phyloP scores from a whole-genome alignment of 805 yeast genomes.

The Yamadazyma phyllophila region DNA sequence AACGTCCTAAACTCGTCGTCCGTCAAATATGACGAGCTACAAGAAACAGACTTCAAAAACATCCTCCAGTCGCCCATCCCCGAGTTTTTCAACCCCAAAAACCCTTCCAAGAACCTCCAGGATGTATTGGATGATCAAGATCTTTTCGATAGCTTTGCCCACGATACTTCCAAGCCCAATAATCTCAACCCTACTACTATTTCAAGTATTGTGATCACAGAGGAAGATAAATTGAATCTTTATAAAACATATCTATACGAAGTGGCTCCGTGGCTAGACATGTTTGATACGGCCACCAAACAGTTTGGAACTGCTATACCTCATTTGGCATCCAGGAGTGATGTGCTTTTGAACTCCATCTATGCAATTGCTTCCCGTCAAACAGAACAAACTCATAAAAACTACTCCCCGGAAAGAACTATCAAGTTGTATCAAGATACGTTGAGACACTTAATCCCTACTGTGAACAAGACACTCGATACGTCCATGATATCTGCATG shows the following conservation, averaged over 20 bases:
- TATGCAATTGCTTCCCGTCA: constrained; percentile 34
- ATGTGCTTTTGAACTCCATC: constrained; percentile 23
- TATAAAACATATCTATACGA: constrained; percentile 34
- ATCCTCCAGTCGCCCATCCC: constrained; percentile 14
- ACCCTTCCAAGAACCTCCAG: constrained; percentile 7
- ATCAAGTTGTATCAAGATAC: constrained; percentile 31
- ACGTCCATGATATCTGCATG: constrained; percentile 34
- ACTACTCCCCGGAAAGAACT: constrained; percentile 23
- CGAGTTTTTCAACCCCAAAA: constrained; percentile 3
- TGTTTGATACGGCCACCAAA: constrained; percentile 31
- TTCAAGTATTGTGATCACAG: neutral
- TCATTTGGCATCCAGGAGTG: constrained; percentile 10
- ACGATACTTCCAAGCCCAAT: neutral
- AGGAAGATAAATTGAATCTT: constrained; percentile 25
- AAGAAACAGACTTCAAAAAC: constrained; percentile 12
- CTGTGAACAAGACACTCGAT: constrained; percentile 27
- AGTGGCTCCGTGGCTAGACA: constrained; percentile 39
- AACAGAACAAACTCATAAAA: constrained; percentile 23
- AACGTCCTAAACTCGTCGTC: constrained; percentile 20
- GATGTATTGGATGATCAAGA: constrained; percentile 16
- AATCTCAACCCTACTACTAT: neutral
- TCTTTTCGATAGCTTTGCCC: constrained; percentile 14
- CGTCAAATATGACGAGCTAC: constrained; percentile 6
- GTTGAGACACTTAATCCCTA: constrained; percentile 30
- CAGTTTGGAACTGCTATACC: constrained; percentile 27